A percentile compares a stretch with the other conserved stretches of the same genome.
Conservation (phyloP, 441 rosid species). For the Omphalea diandra region DNA sequence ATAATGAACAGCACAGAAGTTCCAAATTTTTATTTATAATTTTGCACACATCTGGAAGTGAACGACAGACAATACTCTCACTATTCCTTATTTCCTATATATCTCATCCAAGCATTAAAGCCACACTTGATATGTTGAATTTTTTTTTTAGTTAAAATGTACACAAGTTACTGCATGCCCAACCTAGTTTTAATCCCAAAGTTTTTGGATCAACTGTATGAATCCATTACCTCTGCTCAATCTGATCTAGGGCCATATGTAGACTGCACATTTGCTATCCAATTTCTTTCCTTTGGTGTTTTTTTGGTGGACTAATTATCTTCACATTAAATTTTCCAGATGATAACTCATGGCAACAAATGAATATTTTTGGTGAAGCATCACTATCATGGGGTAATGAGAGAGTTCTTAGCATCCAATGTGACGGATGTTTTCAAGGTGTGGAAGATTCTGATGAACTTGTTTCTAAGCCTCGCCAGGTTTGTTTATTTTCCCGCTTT, state of each 20-base stretch:
- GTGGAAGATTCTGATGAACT: conserved; percentile 48
- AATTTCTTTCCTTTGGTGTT: not conserved
- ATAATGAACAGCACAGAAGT: not conserved
- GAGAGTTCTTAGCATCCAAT: conserved; percentile 37
- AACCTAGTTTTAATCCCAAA: not conserved
- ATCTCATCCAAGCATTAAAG: not conserved
- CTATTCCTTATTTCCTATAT: not conserved
- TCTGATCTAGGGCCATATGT: too few species aligned
- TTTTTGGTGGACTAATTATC: not conserved
- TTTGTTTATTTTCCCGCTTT: conserved; percentile 15
- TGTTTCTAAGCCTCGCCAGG: conserved; percentile 87
- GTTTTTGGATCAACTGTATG: not conserved
- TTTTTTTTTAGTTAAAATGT: not conserved
- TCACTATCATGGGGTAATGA: conserved; percentile 59
- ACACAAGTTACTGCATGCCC: not conserved
- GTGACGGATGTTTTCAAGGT: conserved; percentile 58
- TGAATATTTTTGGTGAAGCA: conserved; percentile 42
- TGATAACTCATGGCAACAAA: conserved; percentile 36
- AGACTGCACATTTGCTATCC: too few species aligned
- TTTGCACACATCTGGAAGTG: not conserved
- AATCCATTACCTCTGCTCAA: not conserved
- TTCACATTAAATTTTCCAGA: conserved; percentile 42
- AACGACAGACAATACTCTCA: not conserved
- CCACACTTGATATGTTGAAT: not conserved
- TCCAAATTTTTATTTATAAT: not conserved